Conservation (phyloP, 176 grass and related monocot species). For the Ensete ventricosum region DNA sequence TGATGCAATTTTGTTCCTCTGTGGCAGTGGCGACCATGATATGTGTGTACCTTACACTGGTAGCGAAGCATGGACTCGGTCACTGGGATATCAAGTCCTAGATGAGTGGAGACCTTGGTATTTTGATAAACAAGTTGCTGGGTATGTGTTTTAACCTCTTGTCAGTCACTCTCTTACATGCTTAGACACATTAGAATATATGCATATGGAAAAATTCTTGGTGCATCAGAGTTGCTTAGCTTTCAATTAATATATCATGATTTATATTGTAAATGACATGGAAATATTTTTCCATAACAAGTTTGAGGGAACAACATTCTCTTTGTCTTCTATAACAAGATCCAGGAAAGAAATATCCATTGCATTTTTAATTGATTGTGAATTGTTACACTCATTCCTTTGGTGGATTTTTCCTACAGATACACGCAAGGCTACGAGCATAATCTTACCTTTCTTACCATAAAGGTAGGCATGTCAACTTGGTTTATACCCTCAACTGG, state of each 20-base stretch:
- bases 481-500: not conserved
- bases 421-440: constrained; percentile 75
- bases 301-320: too few species aligned
- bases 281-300: too few species aligned
- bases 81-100: constrained; percentile 49
- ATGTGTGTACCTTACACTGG: constrained; percentile 92
- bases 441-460: constrained; percentile 69
- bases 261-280: too few species aligned
- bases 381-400: not conserved
- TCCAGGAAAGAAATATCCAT: not conserved
- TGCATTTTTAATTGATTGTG: not conserved
- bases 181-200: not conserved
- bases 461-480: constrained; percentile 43
- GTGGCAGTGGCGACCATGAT: constrained; percentile 83
- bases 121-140: constrained; percentile 61
- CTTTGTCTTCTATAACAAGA: too few species aligned
- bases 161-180: not conserved
- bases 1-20: not conserved
- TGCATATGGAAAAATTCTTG: not conserved
- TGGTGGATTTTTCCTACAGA: constrained; percentile 29
- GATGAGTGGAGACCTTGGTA: constrained; percentile 75
- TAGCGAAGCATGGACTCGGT: constrained; percentile 72
- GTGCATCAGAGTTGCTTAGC: not conserved
- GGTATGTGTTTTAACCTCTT: constrained; percentile 37
- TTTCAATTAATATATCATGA: too few species aligned